A percentile compares a stretch with the other conserved stretches of the same genome.
Evolutionary conservation across 805 yeast species (phyloP).

Genomic region (Groenewaldozyma salmanticensis): DNA sequence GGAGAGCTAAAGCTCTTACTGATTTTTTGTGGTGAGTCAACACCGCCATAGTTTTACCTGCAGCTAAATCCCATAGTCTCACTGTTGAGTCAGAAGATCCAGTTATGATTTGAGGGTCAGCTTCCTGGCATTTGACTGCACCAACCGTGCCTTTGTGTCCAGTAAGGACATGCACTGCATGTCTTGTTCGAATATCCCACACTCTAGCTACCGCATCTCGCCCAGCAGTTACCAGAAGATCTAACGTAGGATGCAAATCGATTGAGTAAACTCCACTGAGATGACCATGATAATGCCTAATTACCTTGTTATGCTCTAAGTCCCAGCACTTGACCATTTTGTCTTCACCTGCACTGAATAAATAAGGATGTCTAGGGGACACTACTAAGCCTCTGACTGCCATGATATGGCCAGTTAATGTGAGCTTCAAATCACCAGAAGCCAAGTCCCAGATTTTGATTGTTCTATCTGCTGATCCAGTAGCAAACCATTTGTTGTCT

Average conservation of each 20-base stretch:
- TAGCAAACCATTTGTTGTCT: conserved; percentile 80
- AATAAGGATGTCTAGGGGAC: conserved; percentile 70
- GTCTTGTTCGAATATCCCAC: conserved; percentile 86
- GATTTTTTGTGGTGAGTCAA: conserved; percentile 81
- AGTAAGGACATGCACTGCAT: conserved; percentile 61
- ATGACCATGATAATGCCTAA: conserved; percentile 91
- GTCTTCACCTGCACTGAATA: conserved; percentile 90
- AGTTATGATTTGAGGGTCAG: conserved; percentile 79
- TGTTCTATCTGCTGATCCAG: conserved; percentile 84
- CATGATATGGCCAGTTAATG: conserved; percentile 88
- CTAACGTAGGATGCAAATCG: conserved; percentile 80
- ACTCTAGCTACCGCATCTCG: conserved; percentile 77
- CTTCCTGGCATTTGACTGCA: conserved; percentile 53
- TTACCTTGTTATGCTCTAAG: conserved; percentile 69
- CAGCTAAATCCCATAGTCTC: conserved; percentile 81
- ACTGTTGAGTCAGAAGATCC: conserved; percentile 80
- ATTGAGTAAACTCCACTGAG: conserved; percentile 78
- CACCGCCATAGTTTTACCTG: conserved; percentile 60
- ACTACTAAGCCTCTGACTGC: conserved; percentile 69
- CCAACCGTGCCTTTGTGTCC: conserved; percentile 79
- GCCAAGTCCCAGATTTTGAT: conserved; percentile 90
- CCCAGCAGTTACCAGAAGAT: conserved; percentile 77
- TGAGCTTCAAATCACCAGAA: conserved; percentile 53
- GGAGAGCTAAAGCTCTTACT: conserved; percentile 61
- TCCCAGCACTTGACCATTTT: conserved; percentile 95